These are phyloP conservation scores for Catharanthus roseus DNA, from an alignment of 257 asterid genomes.

Conservation along the genomic window DNA sequence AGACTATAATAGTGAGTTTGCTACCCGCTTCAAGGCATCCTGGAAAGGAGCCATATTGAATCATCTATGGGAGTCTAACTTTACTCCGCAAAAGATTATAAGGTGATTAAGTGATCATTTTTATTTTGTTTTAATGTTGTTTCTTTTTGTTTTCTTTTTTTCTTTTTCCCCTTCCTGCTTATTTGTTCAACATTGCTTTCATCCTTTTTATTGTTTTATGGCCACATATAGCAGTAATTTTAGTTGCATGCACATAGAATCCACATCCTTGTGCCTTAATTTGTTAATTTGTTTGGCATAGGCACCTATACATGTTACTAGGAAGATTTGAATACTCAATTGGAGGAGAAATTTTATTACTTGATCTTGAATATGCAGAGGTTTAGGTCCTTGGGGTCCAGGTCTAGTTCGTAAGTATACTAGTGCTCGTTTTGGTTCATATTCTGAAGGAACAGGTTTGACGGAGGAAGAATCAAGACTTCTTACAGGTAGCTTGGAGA, in stretches of 20 bases:
- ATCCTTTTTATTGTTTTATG: not conserved
- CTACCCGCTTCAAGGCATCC: constrained; percentile 57
- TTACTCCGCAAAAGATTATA: constrained; percentile 80
- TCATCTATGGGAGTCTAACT: constrained; percentile 97
- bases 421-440: constrained; percentile 59
- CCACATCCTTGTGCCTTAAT: not conserved
- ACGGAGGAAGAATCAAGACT: constrained; percentile 57
- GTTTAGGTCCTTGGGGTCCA: constrained; percentile 88
- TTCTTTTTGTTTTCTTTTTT: not conserved
- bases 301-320: not conserved
- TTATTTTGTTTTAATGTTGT: not conserved
- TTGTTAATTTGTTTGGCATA: not conserved
- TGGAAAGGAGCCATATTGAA: constrained; percentile 86
- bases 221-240: not conserved
- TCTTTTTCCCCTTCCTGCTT: too few species aligned
- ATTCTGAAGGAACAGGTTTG: constrained; percentile 42
- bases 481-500: constrained; percentile 52
- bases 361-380: constrained; percentile 38
- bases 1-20: constrained; percentile 57
- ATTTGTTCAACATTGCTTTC: not conserved
- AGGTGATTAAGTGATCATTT: constrained; percentile 39
- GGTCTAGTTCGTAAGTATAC: constrained; percentile 63
- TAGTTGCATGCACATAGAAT: not conserved
- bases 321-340: not conserved
- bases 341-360: not conserved